These are phyloP conservation scores for Esteya vermicola DNA, from an alignment of 2,329 filamentous ascomycete genomes.

Conservation along the genomic window DNA sequence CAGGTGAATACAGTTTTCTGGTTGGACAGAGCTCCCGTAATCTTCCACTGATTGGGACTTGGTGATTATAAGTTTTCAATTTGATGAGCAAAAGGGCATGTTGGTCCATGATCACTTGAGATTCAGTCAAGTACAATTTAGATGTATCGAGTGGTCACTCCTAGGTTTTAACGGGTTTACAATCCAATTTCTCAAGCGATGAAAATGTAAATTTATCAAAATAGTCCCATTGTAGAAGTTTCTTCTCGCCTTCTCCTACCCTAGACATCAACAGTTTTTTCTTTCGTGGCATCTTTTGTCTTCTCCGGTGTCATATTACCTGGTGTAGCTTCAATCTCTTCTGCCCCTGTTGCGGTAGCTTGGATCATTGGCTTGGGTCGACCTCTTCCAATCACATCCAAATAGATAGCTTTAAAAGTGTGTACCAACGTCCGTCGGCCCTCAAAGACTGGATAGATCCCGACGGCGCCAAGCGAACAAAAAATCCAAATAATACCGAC, in stretches of 20 bases:
- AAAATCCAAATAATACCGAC: conserved; percentile 73
- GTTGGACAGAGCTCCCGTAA: conserved; percentile 12
- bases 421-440: conserved; percentile 52
- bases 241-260: too few species aligned
- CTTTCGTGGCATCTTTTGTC: conserved; percentile 5
- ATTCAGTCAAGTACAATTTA: too few species aligned
- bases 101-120: too few species aligned
- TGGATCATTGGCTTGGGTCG: conserved; percentile 12
- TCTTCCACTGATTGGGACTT: conserved; percentile 6
- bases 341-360: too few species aligned
- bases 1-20: conserved; percentile 8
- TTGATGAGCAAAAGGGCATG: too few species aligned
- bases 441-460: conserved; percentile 70
- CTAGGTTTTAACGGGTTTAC: too few species aligned
- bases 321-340: background rate
- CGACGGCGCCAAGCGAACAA: conserved; percentile 56
- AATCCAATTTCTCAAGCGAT: too few species aligned
- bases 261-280: background rate
- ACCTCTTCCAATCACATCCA: conserved; percentile 39
- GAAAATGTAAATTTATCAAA: too few species aligned
- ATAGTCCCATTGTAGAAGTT: too few species aligned
- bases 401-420: conserved; percentile 45
- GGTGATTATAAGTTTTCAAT: conserved; percentile 4
- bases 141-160: too few species aligned
- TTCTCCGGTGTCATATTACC: conserved; percentile 11